A percentile compares a stretch with the other conserved stretches of the same genome.
Evolutionary conservation across 768 basidiomycete genomes (phyloP).

Genomic region (Suillus tomentosus): DNA sequence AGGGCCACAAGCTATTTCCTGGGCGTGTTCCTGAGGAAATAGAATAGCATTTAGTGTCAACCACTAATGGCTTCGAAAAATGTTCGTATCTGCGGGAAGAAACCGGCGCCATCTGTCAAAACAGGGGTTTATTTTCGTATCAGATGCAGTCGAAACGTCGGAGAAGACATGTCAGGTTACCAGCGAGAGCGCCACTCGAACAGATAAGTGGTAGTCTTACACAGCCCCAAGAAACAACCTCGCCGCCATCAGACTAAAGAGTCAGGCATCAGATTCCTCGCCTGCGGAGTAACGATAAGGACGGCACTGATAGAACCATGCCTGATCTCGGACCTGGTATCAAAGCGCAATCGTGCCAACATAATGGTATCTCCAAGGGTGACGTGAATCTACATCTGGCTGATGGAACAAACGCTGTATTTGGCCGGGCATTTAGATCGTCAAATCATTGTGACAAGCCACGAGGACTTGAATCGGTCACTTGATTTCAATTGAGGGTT

Average conservation of each 20-base stretch:
- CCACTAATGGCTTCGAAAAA: slow-evolving; percentile 41
- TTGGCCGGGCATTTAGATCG: slow-evolving; percentile 44
- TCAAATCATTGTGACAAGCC: slow-evolving; percentile 47
- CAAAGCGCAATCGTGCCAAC: slow-evolving; percentile 39
- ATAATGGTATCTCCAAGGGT: slow-evolving; percentile 44
- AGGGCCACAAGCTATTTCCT: slow-evolving; percentile 16
- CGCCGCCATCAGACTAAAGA: slow-evolving; percentile 49
- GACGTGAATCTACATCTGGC: slow-evolving; percentile 56
- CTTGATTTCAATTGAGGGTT: slow-evolving; percentile 17
- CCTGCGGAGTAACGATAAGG: slow-evolving; percentile 48
- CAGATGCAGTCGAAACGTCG: background rate
- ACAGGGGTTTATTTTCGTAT: background rate
- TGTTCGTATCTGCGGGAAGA: slow-evolving; percentile 52
- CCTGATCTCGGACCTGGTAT: slow-evolving; percentile 35
- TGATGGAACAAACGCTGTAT: slow-evolving; percentile 44
- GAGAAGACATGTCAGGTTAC: slow-evolving; percentile 29
- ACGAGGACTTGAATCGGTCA: slow-evolving; percentile 11
- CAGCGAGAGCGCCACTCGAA: slow-evolving; percentile 45
- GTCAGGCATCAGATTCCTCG: slow-evolving; percentile 57
- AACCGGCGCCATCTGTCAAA: slow-evolving; percentile 50
- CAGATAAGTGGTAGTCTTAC: background rate
- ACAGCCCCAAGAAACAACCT: slow-evolving; percentile 15
- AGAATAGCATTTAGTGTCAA: slow-evolving; percentile 29
- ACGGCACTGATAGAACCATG: slow-evolving; percentile 42
- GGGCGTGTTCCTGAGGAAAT: slow-evolving; percentile 23